Base-by-base conservation (phyloP, 768 basidiomycete genomes). In the Leccinum rimulosum region DNA sequence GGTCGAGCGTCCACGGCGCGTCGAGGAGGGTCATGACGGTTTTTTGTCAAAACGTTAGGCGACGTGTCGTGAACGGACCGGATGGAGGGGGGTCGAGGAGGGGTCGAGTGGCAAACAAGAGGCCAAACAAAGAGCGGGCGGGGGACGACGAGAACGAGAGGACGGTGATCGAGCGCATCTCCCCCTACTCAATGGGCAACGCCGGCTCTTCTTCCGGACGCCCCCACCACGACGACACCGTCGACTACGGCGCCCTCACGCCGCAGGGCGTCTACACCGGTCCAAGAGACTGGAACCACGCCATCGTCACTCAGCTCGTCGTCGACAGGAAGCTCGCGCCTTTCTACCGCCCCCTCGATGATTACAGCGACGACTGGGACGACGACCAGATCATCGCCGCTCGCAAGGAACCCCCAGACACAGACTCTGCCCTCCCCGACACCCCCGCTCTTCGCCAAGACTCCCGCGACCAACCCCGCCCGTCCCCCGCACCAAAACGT, bases 291-390 rank as follows among this genome's bases (percentile, higher is more conserved):
- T 98, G 94, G 88, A 94, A 93, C 71, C 91, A 95, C 65, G 73
- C 84, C 55, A 77, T 91, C 60, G 95, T 96, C 62, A 87, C 89
- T 61, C 88, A 91, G 74, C 83, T 96, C 69, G 94, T 99, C 72
- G 78, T 88, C 67, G 87, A 91, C 65, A 87, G 93, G 72, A 88
- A 83, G 68, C 84, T 99, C 45, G 94, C 95, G 1, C 97, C 97
- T 1, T 98, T 98, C 76, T 98, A 98, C 73, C 84, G 94, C 36
- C 96, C 97, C 12, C 80, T 99, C 48, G 94, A 97, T 70, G 96
- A 98, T 63, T 97, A 91, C 71, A 86, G 89, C 33, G 87, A 90
- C 14, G 82, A 83, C 47, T 98, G 93, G 93, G 87, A 91, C 61
- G 89, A 93, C 66, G 92, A 93, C 54, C 87, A 87, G 71, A 88